Base-by-base conservation (phyloP, 768 basidiomycete species). In the Scleroderma citrinum region DNA sequence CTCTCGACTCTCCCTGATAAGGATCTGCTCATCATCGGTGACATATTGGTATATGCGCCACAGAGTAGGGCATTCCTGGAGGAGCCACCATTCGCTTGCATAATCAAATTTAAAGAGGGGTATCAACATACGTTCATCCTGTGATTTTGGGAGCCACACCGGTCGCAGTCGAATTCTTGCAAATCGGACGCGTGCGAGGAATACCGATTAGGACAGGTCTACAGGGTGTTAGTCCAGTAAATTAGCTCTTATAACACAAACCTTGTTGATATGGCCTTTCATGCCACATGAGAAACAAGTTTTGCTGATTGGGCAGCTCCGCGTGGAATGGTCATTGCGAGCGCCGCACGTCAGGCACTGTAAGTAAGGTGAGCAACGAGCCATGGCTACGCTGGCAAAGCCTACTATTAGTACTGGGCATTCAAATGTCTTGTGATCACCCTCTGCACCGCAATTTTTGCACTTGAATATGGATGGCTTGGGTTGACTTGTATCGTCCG, bases 331-430 rank as follows among this genome's bases (percentile, higher is more conserved):
- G 52, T 91, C 88, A 57, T 91, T 78, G 44, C 83, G 80, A 26
- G 76, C 85, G 49, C 89, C 89, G 59, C 89, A 92, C 21, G 84
- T 89, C 49, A 86, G 62, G 61, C 89, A 92, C 89, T 91, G 46
- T 2, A 12, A 21, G 45, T 44, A 42, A 17, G 17, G 31, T 46
- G 12, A 23, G 56, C 47, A 54, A 47, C 10, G 40, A 42, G 10
- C 20, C 29, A 36, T 7, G 29, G 3, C 14, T 21, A 37, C 31
- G 45, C 36, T 30, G 36, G 47, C n/a, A 23, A 31, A 31, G 69
- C 83, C 61, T 53, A 91, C 88, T 57, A 91, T 85, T 50, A 78
- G 65, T 24, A 86, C 73, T n/a, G 78, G 71, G 64, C 88, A 92
- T n/a, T 80, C 75, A 24, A 67, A 73, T 0, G 83, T 77, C 57